Evolutionary conservation across 768 basidiomycete species (phyloP).

Genomic region (Phylloporus arenicola): DNA sequence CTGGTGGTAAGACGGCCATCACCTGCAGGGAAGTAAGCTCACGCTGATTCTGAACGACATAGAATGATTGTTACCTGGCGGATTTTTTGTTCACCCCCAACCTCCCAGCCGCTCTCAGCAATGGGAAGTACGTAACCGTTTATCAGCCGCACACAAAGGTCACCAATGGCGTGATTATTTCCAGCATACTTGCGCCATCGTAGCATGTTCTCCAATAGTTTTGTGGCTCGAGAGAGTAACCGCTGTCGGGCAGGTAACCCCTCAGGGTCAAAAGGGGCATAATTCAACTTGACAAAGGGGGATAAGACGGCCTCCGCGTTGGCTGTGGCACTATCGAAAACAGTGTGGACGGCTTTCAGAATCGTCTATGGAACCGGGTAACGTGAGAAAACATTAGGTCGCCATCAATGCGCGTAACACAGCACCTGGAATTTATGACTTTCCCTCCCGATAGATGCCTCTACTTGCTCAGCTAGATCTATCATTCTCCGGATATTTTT

Average conservation of each 20-base stretch:
- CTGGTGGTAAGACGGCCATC: conserved; percentile 18
- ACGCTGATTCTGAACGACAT: background rate
- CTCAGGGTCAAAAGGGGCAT: conserved; percentile 66
- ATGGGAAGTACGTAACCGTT: conserved; percentile 56
- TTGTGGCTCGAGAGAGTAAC: conserved; percentile 59
- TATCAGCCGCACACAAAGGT: conserved; percentile 52
- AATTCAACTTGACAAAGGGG: conserved; percentile 42
- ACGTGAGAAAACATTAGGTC: conserved; percentile 7
- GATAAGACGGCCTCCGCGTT: conserved; percentile 45
- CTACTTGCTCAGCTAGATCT: conserved; percentile 77
- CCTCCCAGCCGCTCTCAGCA: conserved; percentile 79
- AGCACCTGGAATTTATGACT: conserved; percentile 60
- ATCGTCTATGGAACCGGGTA: conserved; percentile 40
- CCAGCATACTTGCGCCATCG: conserved; percentile 72
- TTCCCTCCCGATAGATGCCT: conserved; percentile 63
- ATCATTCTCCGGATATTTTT: conserved; percentile 54
- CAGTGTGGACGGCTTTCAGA: conserved; percentile 45
- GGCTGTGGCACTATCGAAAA: conserved; percentile 54
- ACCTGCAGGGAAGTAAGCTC: conserved; percentile 18
- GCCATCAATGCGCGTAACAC: background rate
- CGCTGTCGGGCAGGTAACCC: conserved; percentile 66
- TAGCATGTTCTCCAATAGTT: conserved; percentile 68
- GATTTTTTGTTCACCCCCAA: conserved; percentile 67
- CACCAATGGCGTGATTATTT: conserved; percentile 51
- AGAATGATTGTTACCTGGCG: conserved; percentile 44